Evolutionary conservation across 805 yeast genomes (phyloP).

Genomic region (Starmerella kuoi): DNA sequence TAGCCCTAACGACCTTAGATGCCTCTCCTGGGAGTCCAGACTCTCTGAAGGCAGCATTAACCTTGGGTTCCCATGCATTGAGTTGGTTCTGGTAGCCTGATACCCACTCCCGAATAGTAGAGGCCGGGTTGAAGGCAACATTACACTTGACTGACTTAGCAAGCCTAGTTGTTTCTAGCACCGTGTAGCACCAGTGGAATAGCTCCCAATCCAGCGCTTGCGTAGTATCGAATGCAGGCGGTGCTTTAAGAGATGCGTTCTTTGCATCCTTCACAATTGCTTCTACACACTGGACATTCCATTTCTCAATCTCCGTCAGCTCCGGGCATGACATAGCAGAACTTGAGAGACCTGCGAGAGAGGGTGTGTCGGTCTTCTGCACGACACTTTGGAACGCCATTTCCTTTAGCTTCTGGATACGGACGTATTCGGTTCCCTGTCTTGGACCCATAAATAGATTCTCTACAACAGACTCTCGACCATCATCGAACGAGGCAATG

Average conservation of each 20-base stretch:
- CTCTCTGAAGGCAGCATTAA: not conserved
- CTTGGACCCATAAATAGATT: constrained; percentile 9
- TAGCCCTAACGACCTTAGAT: not conserved
- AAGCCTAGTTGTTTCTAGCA: constrained; percentile 23
- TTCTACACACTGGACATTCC: constrained; percentile 26
- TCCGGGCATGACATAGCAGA: constrained; percentile 9
- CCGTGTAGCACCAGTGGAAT: constrained; percentile 23
- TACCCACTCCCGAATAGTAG: not conserved
- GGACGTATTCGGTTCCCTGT: constrained; percentile 9
- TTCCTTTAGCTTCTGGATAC: constrained; percentile 14
- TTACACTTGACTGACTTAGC: not conserved
- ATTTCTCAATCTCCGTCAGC: constrained; percentile 32
- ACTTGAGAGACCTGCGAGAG: not conserved
- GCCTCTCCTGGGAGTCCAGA: not conserved
- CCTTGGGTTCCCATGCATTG: not conserved
- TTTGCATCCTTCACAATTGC: constrained; percentile 13
- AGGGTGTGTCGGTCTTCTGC: not conserved
- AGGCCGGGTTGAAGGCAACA: not conserved
- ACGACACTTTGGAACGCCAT: not conserved
- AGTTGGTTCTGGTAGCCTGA: not conserved
- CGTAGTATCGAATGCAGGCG: not conserved
- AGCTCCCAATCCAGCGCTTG: constrained; percentile 22
- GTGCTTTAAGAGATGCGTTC: not conserved
- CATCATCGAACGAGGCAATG: constrained; percentile 2
- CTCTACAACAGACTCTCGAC: not conserved